Evolutionary conservation across 2,329 filamentous ascomycete species (phyloP), one percentile per base, ranked within the genome.

Genomic region (Calonectria pteridis): DNA sequence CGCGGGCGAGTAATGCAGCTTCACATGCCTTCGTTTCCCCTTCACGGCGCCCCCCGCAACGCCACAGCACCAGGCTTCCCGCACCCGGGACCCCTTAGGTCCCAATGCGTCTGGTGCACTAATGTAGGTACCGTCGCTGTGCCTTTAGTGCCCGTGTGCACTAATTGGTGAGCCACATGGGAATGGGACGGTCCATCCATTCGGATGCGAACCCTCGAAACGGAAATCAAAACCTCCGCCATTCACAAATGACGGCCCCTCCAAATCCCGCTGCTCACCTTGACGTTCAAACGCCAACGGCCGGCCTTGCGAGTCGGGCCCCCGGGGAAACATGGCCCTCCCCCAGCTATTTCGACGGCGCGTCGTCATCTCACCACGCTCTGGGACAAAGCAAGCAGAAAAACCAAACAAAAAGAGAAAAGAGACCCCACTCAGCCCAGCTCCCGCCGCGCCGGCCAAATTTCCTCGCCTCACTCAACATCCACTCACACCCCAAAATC

Each of bases 51-150:
- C 37, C 40, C 59, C 59, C 59, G 59, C 59, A 64, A 64, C 59
- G 59, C 59, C 59, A 64, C 59, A 31, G 67, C 68, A 31, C 68
- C 37, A 71, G 53, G 58, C 51, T 33, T 64, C 59, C 59, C 59
- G 59, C 40, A 29, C 37, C 59, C 23, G 33, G 55, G 55, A 62
- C 55, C 23, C 55, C 49, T 71, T 71, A 71, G 68, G 51, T 67
- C 69, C 69, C 69, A 71, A 59, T 58, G 50, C 62, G 63, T 26
- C 37, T 31, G 65, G 62, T 40, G 67, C 77, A 76, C 77, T 79
- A 79, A 79, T 79, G 77, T 73, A 79, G 77, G 77, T 79, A 79
- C 77, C 75, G 75, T 70, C 29, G 49, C 66, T 70, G 67, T 63
- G 59, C 49, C 58, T 70, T 70, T 70, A 70, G 67, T 70, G 49